Evolutionary conservation across 108 stramenopile species (phyloP).

Genomic region (Nitzschia inconspicua): DNA sequence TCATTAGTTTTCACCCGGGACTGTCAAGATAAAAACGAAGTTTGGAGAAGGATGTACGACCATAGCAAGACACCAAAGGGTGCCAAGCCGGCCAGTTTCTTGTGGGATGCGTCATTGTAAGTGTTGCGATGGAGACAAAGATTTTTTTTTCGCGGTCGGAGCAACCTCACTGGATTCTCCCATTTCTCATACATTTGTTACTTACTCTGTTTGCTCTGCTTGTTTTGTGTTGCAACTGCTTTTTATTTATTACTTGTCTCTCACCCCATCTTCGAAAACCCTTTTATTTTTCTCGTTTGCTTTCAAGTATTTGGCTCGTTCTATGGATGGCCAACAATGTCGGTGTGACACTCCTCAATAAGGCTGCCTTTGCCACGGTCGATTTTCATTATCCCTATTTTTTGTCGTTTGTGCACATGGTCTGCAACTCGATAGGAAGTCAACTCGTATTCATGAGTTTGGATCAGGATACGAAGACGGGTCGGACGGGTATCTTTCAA

Average conservation of each 20-base stretch:
- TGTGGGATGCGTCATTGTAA: conserved; percentile 19
- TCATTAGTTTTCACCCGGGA: too few species aligned
- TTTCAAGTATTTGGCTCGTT: conserved; percentile 47
- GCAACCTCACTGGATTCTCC: not conserved
- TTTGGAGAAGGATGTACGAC: too few species aligned
- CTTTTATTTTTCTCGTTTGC: not conserved
- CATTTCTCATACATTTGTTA: not conserved
- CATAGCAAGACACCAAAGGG: too few species aligned
- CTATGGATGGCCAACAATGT: conserved; percentile 81
- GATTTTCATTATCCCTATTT: conserved; percentile 89
- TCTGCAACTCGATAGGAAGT: conserved; percentile 60
- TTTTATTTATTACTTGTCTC: too few species aligned
- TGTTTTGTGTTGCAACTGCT: too few species aligned
- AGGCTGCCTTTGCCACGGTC: conserved; percentile 74
- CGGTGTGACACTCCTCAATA: conserved; percentile 84
- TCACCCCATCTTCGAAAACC: not conserved
- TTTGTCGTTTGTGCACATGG: conserved; percentile 83
- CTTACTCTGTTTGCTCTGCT: not conserved
- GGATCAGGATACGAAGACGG: conserved; percentile 5
- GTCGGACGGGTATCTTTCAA: conserved; percentile 32
- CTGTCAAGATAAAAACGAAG: too few species aligned
- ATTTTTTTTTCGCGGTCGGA: not conserved
- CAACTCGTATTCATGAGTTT: conserved; percentile 45
- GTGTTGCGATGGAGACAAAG: not conserved
- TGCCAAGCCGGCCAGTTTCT: too few species aligned